phyloP scores from a whole-genome alignment of 331 rosid species.

The Acacia pycnantha region DNA sequence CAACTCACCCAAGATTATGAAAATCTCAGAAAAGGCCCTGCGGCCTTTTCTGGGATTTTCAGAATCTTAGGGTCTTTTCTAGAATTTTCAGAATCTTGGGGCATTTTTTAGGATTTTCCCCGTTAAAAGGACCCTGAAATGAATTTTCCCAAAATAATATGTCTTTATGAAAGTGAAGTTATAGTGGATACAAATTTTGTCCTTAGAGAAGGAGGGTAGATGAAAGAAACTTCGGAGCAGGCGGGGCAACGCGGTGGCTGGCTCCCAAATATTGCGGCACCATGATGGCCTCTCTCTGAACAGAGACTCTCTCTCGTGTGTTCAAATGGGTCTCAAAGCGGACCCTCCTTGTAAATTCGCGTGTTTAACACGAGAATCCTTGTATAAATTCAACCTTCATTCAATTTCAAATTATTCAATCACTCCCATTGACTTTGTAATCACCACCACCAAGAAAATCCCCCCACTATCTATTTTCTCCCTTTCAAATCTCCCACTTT shows the following conservation, averaged over 20 bases:
- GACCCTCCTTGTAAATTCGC: background rate
- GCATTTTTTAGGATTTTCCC: too few relatives aligned
- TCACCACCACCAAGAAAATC: background rate
- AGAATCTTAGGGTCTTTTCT: too few relatives aligned
- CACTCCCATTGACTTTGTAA: background rate
- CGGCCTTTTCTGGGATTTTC: too few relatives aligned
- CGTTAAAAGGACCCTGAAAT: too few relatives aligned
- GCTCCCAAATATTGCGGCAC: background rate
- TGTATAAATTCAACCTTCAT: background rate
- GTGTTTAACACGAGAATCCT: background rate
- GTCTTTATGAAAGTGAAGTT: too few relatives aligned
- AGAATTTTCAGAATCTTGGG: too few relatives aligned
- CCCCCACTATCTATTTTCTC: background rate
- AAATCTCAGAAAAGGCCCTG: too few relatives aligned
- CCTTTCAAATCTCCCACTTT: background rate
- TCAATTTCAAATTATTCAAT: background rate
- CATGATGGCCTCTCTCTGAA: background rate
- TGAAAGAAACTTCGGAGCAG: background rate
- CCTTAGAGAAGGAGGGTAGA: too few relatives aligned
- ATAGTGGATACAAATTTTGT: too few relatives aligned
- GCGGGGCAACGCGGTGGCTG: background rate
- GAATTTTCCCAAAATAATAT: too few relatives aligned
- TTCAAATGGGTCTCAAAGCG: background rate
- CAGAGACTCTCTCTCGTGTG: background rate
- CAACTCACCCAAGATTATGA: too few relatives aligned